Base-by-base conservation (phyloP, 441 rosid genomes). In the Aquilaria agallochum region DNA sequence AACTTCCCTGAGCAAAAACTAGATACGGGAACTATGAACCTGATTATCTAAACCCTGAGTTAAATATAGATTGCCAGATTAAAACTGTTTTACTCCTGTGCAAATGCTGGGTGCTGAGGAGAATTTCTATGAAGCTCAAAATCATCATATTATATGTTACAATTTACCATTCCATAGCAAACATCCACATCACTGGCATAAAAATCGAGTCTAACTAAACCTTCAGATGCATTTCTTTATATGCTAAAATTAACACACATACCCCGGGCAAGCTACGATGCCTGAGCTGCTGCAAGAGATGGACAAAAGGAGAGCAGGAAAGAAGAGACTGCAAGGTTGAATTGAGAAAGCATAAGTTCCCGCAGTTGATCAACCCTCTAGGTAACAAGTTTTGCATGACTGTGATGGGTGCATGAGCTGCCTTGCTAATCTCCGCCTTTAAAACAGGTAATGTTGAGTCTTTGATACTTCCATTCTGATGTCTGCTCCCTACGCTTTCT, bases 311-410 rank as follows among this genome's bases (percentile, higher is more conserved):
- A 55, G 90, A 74, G 74, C 97, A 92, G 12, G 96, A 84, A 42
- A 89, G 69, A 27, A 92, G 81, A 60, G 99, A 98, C 75, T 95
- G 99, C 62, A 95, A 68, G 51, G 97, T 87, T 12, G 99, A 83
- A 71, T 85, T 95, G 56, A 92, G 97, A 73, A 95, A 95, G 70
- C 99, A 95, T 70, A 86, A 62, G 72, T 95, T 95, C 49, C 98
- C 97, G 0, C 81, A 75, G 70, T 95, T 95, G 56, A 88, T 83
- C 59, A 91, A 78, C 60, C 99, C 99, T 63, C 88, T 87, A 5
- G 96, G 97, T 42, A 74, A 69, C 30, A 88, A 76, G 70, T 66
- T 73, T 63, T 60, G 83, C 60, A 63, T 58, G 56, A 74, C 60
- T 20, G 74, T 56, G 57, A 72, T 40, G 67, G 85, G 64, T 56